A percentile compares a stretch with the other conserved stretches of the same genome.
phyloP scores from a whole-genome alignment of 1,284 basidiomycete genomes.

The Ceratobasidium sp. region DNA sequence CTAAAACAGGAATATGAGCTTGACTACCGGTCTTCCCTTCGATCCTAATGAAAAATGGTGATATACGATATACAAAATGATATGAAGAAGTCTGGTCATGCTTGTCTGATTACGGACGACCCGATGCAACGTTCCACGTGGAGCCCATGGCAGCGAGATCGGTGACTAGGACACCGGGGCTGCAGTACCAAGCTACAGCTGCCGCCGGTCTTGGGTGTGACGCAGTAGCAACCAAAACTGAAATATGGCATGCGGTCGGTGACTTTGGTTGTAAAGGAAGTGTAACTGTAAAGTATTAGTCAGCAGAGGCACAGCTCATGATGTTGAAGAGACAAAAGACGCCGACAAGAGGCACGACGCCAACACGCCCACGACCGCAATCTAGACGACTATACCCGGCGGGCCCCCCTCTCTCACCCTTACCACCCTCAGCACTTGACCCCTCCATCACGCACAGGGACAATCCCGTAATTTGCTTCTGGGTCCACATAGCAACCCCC shows the following conservation, averaged over 20 bases:
- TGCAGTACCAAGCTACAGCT: background rate
- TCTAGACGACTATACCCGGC: background rate
- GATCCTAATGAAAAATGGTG: conserved; percentile 14
- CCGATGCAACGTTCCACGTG: background rate
- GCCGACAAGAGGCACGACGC: background rate
- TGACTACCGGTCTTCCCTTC: conserved; percentile 17
- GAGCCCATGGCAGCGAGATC: background rate
- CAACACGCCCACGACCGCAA: background rate
- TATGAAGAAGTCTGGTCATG: background rate
- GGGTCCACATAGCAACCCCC: conserved; percentile 34
- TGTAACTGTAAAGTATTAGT: conserved; percentile 1
- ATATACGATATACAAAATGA: background rate
- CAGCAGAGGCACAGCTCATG: background rate
- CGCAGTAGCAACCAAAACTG: too few relatives aligned
- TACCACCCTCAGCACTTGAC: too few relatives aligned
- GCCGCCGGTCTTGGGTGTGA: too few relatives aligned
- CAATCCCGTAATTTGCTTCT: conserved; percentile 1
- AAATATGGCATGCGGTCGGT: too few relatives aligned
- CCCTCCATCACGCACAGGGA: conserved; percentile 7
- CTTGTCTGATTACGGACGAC: background rate
- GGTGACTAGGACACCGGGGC: background rate
- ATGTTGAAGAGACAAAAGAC: conserved; percentile 4
- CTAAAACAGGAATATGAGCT: background rate
- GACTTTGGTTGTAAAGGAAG: conserved; percentile 13
- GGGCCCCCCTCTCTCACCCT: background rate